phyloP scores from a whole-genome alignment of 306 rosid genomes.

The Malus sylvestris region DNA sequence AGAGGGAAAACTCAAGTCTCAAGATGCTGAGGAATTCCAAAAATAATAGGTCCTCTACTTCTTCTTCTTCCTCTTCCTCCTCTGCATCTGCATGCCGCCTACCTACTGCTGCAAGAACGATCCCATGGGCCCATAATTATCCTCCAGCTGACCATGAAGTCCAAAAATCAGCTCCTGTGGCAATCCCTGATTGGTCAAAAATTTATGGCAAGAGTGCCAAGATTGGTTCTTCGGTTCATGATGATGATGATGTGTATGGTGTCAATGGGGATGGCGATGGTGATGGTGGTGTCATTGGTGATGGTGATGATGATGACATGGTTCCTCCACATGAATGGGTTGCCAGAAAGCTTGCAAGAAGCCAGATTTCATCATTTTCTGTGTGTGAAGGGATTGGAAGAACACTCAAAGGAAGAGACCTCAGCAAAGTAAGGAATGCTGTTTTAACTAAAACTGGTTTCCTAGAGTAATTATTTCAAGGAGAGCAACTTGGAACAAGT shows the following conservation, averaged over 20 bases:
- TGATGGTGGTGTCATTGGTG: conserved; percentile 17
- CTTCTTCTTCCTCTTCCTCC: conserved; percentile 22
- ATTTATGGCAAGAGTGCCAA: conserved; percentile 51
- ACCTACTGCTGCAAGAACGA: conserved; percentile 38
- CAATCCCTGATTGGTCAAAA: conserved; percentile 87
- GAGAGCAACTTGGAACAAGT: background rate
- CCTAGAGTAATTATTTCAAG: conserved; percentile 42
- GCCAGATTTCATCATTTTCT: conserved; percentile 81
- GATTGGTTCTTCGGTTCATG: conserved; percentile 17
- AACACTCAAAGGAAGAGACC: conserved; percentile 93
- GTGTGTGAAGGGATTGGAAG: conserved; percentile 91
- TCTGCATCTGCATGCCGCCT: conserved; percentile 44
- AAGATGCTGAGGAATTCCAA: background rate
- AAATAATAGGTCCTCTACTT: conserved; percentile 8
- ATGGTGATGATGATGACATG: conserved; percentile 45
- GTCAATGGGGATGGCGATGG: background rate
- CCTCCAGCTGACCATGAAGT: conserved; percentile 22
- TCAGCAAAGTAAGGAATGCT: conserved; percentile 82
- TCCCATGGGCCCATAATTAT: conserved; percentile 32
- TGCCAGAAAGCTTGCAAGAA: conserved; percentile 82
- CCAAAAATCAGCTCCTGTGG: conserved; percentile 58
- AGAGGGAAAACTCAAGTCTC: too few species aligned
- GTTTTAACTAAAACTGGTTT: conserved; percentile 86
- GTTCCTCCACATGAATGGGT: conserved; percentile 96
- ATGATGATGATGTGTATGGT: conserved; percentile 1